Evolutionary conservation across 2,329 filamentous ascomycete genomes (phyloP).

Genomic region (Alternaria sp.): DNA sequence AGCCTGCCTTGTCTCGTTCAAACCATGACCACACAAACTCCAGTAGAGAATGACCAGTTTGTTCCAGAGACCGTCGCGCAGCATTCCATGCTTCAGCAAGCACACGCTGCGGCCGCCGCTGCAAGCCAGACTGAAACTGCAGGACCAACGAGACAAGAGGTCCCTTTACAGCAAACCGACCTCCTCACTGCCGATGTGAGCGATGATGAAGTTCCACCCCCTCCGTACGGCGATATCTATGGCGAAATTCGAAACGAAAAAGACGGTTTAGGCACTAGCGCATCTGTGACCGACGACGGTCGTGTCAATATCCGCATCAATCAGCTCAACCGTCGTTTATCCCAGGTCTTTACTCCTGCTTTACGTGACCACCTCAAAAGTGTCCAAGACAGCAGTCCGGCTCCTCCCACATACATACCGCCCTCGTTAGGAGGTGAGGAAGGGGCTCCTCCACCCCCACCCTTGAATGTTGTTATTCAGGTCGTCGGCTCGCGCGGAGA

Average conservation of each 20-base stretch:
- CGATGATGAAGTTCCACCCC: conserved; percentile 38
- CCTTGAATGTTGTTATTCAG: conserved; percentile 64
- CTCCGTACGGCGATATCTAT: conserved; percentile 42
- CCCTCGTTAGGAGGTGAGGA: conserved; percentile 17
- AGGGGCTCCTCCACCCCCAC: conserved; percentile 12
- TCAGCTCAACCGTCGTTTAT: conserved; percentile 30
- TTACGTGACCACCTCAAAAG: conserved; percentile 18
- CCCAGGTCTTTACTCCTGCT: conserved; percentile 31
- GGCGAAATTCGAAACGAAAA: conserved; percentile 45
- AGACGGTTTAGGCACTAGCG: conserved; percentile 50
- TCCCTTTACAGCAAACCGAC: conserved; percentile 30
- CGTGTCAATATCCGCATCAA: conserved; percentile 41
- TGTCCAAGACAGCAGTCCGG: conserved; percentile 20
- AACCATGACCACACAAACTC: neutral
- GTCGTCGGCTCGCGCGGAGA: conserved; percentile 63
- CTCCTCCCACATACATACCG: neutral
- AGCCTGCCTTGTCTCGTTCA: neutral
- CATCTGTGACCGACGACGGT: conserved; percentile 52
- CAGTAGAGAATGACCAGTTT: conserved; percentile 17
- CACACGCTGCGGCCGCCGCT: conserved; percentile 30
- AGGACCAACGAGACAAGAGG: conserved; percentile 19
- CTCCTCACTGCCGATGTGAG: conserved; percentile 25
- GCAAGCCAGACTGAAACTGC: conserved; percentile 26
- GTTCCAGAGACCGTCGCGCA: conserved; percentile 26
- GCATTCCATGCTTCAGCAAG: conserved; percentile 42